Conservation (phyloP, 129 eudicot species). For the Centrapalus pauciflorus region DNA sequence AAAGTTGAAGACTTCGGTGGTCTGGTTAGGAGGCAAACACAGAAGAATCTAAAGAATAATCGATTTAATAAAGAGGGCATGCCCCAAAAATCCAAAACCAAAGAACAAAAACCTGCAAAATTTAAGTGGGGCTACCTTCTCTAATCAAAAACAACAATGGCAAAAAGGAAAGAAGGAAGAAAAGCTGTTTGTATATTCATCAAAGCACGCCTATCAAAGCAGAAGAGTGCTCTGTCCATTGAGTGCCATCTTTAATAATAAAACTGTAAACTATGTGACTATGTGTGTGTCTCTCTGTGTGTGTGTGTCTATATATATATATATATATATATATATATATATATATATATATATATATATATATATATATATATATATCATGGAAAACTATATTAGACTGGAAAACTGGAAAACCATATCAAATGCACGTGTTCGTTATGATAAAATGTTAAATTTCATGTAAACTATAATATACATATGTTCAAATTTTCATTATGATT, state of each 20-base stretch:
- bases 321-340: not conserved
- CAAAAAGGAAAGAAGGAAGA: constrained; percentile 9
- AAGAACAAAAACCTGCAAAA: constrained; percentile 63
- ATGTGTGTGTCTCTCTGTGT: too few relatives aligned
- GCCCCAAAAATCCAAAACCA: constrained; percentile 69
- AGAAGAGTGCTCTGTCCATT: constrained; percentile 46
- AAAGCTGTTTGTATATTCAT: constrained; percentile 36
- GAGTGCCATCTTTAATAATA: constrained; percentile 21
- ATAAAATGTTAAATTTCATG: too few relatives aligned
- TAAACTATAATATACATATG: too few relatives aligned
- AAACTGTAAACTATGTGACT: too few relatives aligned
- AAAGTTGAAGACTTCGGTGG: not conserved
- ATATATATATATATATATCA: too few relatives aligned
- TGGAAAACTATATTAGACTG: too few relatives aligned
- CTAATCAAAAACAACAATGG: constrained; percentile 30
- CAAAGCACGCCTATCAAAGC: constrained; percentile 86
- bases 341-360: not conserved
- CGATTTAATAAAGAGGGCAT: constrained; percentile 34
- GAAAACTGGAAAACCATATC: too few relatives aligned
- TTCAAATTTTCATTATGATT: too few relatives aligned
- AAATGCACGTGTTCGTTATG: too few relatives aligned
- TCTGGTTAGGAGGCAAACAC: constrained; percentile 15
- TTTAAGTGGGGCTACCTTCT: constrained; percentile 55
- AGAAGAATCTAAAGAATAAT: constrained; percentile 26
- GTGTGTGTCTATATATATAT: not conserved